Evolutionary conservation across 306 rosid species (phyloP).

Genomic region (Acmispon strigosus): DNA sequence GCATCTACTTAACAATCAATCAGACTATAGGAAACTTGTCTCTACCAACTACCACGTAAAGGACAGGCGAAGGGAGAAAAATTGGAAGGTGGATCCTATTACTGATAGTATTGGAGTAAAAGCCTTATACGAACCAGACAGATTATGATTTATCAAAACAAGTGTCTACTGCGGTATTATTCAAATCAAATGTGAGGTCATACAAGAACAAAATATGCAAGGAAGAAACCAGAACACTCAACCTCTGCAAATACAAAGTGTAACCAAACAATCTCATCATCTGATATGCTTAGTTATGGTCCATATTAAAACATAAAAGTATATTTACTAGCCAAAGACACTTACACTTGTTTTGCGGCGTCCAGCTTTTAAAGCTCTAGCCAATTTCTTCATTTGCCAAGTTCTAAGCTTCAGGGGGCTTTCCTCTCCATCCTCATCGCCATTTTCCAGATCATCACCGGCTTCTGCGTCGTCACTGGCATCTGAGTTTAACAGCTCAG

Average conservation of each 20-base stretch:
- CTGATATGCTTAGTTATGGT: not conserved
- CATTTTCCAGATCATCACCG: not conserved
- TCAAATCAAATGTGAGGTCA: conserved; percentile 3
- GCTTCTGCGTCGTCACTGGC: conserved; percentile 15
- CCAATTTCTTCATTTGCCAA: conserved; percentile 82
- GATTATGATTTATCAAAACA: not conserved
- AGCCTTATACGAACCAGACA: not conserved
- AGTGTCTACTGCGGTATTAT: not conserved
- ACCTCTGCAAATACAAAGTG: not conserved
- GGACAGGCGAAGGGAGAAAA: not conserved
- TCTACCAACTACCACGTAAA: not conserved
- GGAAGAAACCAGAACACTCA: not conserved
- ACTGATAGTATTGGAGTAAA: not conserved
- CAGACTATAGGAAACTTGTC: not conserved
- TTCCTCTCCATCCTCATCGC: conserved; percentile 24
- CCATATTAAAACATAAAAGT: not conserved
- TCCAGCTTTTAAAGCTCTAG: conserved; percentile 69
- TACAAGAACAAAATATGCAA: not conserved
- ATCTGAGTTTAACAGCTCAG: conserved; percentile 11
- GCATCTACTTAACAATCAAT: not conserved
- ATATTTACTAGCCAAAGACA: not conserved
- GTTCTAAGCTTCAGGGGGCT: conserved; percentile 45
- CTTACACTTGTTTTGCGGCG: conserved; percentile 82
- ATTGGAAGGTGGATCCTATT: not conserved
- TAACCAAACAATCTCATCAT: not conserved